Percentiles rank a stretch among this genome's conserved stretches.
These are phyloP conservation scores for Puccinia sorghi DNA, from an alignment of 1,284 basidiomycete genomes.

Conservation along the genomic window DNA sequence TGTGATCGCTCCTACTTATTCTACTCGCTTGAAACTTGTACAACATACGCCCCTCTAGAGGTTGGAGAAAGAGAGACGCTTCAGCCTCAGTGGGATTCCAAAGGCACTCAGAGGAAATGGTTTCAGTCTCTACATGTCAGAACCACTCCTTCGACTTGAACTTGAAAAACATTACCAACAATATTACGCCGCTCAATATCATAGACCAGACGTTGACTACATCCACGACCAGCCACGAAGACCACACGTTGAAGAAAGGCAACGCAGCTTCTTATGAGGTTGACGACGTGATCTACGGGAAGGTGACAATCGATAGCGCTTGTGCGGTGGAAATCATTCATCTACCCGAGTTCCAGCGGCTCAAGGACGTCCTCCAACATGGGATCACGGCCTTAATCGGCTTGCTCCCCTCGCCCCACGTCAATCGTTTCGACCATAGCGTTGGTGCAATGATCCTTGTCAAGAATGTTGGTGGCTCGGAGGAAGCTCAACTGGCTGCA, in stretches of 20 bases:
- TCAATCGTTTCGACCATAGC: slow-evolving; percentile 53
- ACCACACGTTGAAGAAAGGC: not conserved
- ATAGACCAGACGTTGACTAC: too few species aligned
- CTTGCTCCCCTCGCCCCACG: slow-evolving; percentile 50
- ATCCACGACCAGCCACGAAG: too few species aligned
- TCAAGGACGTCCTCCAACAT: slow-evolving; percentile 52
- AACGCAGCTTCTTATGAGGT: not conserved
- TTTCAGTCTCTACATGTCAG: slow-evolving; percentile 1
- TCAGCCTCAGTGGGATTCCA: too few species aligned
- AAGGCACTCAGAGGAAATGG: slow-evolving; percentile 3
- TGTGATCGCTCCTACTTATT: too few species aligned
- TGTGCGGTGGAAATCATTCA: slow-evolving; percentile 51
- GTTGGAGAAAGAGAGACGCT: too few species aligned
- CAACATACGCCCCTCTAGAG: too few species aligned
- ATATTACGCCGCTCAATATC: not conserved
- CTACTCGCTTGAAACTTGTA: too few species aligned
- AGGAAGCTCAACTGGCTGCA: slow-evolving; percentile 53
- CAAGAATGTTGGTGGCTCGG: slow-evolving; percentile 48
- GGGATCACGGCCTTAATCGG: slow-evolving; percentile 52
- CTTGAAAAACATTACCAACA: not conserved
- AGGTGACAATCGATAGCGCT: slow-evolving; percentile 11
- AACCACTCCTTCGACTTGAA: not conserved
- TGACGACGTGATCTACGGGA: slow-evolving; percentile 48
- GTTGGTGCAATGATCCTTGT: slow-evolving; percentile 53
- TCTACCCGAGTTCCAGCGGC: slow-evolving; percentile 50